Evolutionary conservation across 2,329 filamentous ascomycete species (phyloP).

Genomic region (Exophiala viscosa): DNA sequence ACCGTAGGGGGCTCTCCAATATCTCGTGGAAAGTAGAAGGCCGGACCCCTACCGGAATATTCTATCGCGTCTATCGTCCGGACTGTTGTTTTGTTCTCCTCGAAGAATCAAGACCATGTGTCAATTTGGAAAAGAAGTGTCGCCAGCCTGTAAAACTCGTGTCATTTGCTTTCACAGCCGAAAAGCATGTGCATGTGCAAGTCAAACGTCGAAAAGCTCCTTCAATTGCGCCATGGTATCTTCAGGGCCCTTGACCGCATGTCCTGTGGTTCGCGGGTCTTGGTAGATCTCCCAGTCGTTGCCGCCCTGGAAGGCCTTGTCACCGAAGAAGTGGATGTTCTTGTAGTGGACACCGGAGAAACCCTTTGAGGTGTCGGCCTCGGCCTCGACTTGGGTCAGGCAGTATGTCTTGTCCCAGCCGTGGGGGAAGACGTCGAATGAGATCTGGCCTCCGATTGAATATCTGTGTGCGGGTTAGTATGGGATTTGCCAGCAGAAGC

Average conservation of each 20-base stretch:
- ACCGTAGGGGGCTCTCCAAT: no score
- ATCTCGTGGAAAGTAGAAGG: no score
- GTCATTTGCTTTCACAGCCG: slow-evolving; percentile 6
- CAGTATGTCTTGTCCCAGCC: slow-evolving; percentile 99
- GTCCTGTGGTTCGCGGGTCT: slow-evolving; percentile 77
- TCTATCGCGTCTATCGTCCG: no score
- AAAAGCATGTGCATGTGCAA: not conserved
- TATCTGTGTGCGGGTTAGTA: slow-evolving; percentile 52
- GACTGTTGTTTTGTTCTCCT: no score
- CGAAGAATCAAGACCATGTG: no score
- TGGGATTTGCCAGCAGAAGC: not conserved
- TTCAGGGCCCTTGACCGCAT: slow-evolving; percentile 74
- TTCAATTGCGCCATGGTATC: slow-evolving; percentile 78
- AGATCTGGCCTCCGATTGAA: slow-evolving; percentile 95
- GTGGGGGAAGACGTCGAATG: slow-evolving; percentile 93
- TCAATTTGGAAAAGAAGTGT: no score
- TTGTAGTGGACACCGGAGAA: slow-evolving; percentile 64
- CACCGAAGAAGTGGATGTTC: slow-evolving; percentile 95
- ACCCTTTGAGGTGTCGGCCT: slow-evolving; percentile 62
- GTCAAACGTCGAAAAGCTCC: slow-evolving; percentile 62
- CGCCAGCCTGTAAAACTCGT: not conserved
- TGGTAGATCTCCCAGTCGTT: slow-evolving; percentile 95
- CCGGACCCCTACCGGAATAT: no score
- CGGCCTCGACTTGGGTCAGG: slow-evolving; percentile 77
- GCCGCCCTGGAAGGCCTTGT: slow-evolving; percentile 86